A percentile compares a stretch with the other conserved stretches of the same genome.
phyloP scores from a whole-genome alignment of 2,329 filamentous ascomycete genomes.

The Cryphonectria japonica region DNA sequence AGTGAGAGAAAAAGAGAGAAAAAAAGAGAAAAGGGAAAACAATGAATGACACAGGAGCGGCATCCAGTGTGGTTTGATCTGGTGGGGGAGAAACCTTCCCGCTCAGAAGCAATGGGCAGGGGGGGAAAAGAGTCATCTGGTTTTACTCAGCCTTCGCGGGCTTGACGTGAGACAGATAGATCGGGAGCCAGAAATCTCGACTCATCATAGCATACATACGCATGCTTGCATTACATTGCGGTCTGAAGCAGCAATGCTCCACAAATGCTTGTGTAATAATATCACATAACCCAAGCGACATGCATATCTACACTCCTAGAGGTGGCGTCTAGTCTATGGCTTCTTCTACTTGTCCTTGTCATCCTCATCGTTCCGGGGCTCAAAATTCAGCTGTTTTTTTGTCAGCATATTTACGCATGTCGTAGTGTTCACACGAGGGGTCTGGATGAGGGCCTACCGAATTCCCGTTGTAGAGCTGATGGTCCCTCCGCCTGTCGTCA shows the following conservation, averaged over 20 bases:
- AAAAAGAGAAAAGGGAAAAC: not conserved
- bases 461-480: slow-evolving; percentile 90
- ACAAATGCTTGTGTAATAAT: slow-evolving; percentile 16
- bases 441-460: slow-evolving; percentile 60
- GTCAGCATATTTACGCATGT: slow-evolving; percentile 34
- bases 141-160: not conserved
- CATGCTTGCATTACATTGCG: slow-evolving; percentile 19
- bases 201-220: slow-evolving; percentile 16
- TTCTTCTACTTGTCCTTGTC: slow-evolving; percentile 38
- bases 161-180: not conserved
- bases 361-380: slow-evolving; percentile 65
- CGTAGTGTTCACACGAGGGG: not conserved
- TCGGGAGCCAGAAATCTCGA: slow-evolving; percentile 14
- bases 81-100: not conserved
- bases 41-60: not conserved
- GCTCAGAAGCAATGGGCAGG: not conserved
- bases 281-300: slow-evolving; percentile 33
- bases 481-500: slow-evolving; percentile 57
- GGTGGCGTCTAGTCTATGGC: too few relatives aligned
- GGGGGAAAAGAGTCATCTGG: not conserved
- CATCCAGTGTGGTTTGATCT: not conserved
- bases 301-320: not conserved
- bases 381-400: slow-evolving; percentile 63
- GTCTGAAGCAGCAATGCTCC: slow-evolving; percentile 1
- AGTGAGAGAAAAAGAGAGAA: not conserved